Conservation (phyloP, 2,329 filamentous ascomycete genomes). For the Penicillium aurantiogriseum region DNA sequence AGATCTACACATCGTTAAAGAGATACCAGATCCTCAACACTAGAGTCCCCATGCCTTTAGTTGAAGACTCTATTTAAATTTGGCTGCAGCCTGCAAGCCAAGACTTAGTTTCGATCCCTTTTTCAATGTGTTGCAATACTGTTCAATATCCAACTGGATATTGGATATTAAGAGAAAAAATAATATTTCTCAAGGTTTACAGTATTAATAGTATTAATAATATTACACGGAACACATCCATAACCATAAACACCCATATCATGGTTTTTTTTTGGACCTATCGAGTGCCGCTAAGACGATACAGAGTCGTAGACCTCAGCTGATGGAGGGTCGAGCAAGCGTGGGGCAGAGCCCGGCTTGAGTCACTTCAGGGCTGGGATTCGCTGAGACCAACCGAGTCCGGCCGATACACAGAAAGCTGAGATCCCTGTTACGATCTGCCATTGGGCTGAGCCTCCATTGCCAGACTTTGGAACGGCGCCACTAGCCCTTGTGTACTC, state of each 20-base stretch:
- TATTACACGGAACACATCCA: slow-evolving; percentile 6
- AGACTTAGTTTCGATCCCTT: slow-evolving; percentile 4
- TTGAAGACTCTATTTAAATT: slow-evolving; percentile 10
- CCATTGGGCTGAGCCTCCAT: slow-evolving; percentile 40
- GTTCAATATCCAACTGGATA: background rate
- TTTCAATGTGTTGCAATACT: background rate
- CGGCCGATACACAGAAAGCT: slow-evolving; percentile 29
- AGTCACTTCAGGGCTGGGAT: slow-evolving; percentile 32
- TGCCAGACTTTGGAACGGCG: slow-evolving; percentile 36
- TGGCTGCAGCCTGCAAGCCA: slow-evolving; percentile 6
- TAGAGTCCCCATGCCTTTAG: background rate
- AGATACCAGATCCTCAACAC: background rate
- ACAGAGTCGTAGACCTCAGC: slow-evolving; percentile 25
- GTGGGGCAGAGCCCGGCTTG: slow-evolving; percentile 33
- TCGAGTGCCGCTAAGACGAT: slow-evolving; percentile 17
- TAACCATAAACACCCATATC: background rate
- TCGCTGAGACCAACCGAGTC: slow-evolving; percentile 31
- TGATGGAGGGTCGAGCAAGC: slow-evolving; percentile 35
- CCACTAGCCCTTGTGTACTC: slow-evolving; percentile 14
- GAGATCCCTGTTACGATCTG: slow-evolving; percentile 40
- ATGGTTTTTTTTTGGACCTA: slow-evolving; percentile 16
- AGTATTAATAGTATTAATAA: background rate
- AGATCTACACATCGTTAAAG: slow-evolving; percentile 1
- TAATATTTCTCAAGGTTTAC: background rate
- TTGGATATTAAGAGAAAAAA: background rate